Conservation (phyloP, 306 rosid genomes). For the Canavalia ensiformis region DNA sequence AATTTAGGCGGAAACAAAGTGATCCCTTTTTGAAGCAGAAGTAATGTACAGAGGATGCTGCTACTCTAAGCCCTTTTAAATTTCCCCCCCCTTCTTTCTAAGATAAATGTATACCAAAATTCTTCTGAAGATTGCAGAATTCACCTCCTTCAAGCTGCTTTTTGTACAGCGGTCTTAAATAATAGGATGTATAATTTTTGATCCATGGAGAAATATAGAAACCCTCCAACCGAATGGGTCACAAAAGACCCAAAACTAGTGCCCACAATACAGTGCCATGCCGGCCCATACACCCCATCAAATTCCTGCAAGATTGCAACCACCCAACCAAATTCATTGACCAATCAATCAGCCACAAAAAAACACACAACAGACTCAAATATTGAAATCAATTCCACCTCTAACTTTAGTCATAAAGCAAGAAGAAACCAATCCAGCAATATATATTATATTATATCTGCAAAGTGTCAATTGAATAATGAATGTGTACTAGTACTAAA, state of each 20-base stretch:
- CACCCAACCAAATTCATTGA: conserved; percentile 55
- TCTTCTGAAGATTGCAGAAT: conserved; percentile 40
- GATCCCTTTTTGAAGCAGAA: conserved; percentile 32
- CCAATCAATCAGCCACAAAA: conserved; percentile 43
- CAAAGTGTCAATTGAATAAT: background rate
- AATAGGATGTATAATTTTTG: conserved; percentile 86
- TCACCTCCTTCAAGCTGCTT: conserved; percentile 67
- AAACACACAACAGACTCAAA: background rate
- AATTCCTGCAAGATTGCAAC: conserved; percentile 78
- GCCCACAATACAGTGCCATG: conserved; percentile 99
- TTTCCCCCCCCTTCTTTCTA: background rate
- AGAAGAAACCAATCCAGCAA: background rate
- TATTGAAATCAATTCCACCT: background rate
- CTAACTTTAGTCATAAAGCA: background rate
- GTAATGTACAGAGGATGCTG: conserved; percentile 51
- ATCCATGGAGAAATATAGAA: conserved; percentile 94
- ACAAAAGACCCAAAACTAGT: conserved; percentile 97
- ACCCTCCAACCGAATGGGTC: conserved; percentile 93
- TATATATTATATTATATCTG: background rate
- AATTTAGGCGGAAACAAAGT: conserved; percentile 5
- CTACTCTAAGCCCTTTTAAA: conserved; percentile 39
- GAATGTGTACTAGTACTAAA: background rate
- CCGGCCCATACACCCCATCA: conserved; percentile 96
- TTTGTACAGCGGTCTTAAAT: conserved; percentile 92
- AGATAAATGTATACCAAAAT: conserved; percentile 46